A percentile compares a stretch with the other conserved stretches of the same genome.
phyloP scores from a whole-genome alignment of 2,329 filamentous ascomycete species.

The Talaromyces piceae region DNA sequence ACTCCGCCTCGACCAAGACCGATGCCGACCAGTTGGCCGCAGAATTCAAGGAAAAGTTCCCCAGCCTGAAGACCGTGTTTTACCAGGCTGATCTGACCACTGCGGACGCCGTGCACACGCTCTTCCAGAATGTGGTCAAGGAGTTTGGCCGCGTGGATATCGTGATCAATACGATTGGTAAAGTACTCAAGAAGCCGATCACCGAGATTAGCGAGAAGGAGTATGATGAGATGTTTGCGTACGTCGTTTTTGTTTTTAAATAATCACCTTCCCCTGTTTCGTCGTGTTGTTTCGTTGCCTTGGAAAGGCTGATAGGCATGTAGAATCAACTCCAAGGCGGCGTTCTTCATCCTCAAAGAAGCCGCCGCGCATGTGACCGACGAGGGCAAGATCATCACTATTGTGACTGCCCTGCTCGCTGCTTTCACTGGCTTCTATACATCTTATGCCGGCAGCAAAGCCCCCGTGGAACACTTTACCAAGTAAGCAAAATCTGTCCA shows the following conservation, averaged over 20 bases:
- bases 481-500: constrained; percentile 31
- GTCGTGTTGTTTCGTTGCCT: too few relatives aligned
- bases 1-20: constrained; percentile 33
- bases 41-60: constrained; percentile 28
- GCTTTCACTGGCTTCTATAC: constrained; percentile 43
- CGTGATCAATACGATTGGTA: constrained; percentile 46
- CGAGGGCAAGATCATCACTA: constrained; percentile 43
- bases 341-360: constrained; percentile 41
- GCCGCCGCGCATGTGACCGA: constrained; percentile 36
- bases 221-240: constrained; percentile 44
- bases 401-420: constrained; percentile 39
- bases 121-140: constrained; percentile 35
- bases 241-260: constrained; percentile 13
- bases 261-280: too few relatives aligned
- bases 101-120: constrained; percentile 30
- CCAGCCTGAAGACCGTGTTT: constrained; percentile 28
- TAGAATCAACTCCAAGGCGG: constrained; percentile 41
- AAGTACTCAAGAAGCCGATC: constrained; percentile 43
- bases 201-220: constrained; percentile 38
- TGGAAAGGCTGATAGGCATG: not conserved
- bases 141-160: constrained; percentile 44
- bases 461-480: constrained; percentile 53
- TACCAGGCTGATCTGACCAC: constrained; percentile 41
- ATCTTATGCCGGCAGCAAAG: constrained; percentile 47
- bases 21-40: constrained; percentile 30